Base-by-base conservation (phyloP, 306 rosid species). In the Coriaria nepalensis region DNA sequence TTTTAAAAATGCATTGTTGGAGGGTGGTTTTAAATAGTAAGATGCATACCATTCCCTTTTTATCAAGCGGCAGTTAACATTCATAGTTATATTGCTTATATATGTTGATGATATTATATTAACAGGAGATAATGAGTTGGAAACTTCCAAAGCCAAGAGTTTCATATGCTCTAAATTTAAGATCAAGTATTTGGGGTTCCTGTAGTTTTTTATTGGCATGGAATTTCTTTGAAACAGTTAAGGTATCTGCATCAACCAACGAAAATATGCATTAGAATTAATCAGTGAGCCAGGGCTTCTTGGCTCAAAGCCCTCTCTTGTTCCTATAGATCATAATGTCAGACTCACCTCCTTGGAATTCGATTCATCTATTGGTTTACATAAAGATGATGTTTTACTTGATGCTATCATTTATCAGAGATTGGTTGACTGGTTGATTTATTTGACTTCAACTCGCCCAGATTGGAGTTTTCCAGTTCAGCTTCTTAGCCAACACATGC, bases 401-500 rank as follows among this genome's bases (percentile, higher is more conserved):
- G 0, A 61, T 10, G 59, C 40, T 3, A 6, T 32, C 10, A 6
- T 9, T 4, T 61, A 52, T 10, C 2, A 59, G 2, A 7, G 54
- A 2, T 2, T 62, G 0, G 10, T 62, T 7, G 60, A 53, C 5
- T 6, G 48, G 5, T 52, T 52, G 5, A 62, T 52, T 4, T 62
- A 62, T 48, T 3, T 45, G 0, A 37, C 40, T 2, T 6, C 45
- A 4, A 49, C 59, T 0, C 9, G 40, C 0, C 47, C 41, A 0
- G 29, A 61, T 48, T 8, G 44, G 5, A 13, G 13, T 4, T 55
- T 13, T 9, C 33, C 38, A 15, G 46, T 55, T 0, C 55, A 48
- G 7, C 33, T n/a, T 2, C 38, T 63, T 0, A 33, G 56, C 14
- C 61, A 34, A 14, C 41, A 47, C 48, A 63, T 55, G 68, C 45